These are phyloP conservation scores for Amanita subjunquillea DNA, from an alignment of 768 basidiomycete genomes.

Conservation along the genomic window DNA sequence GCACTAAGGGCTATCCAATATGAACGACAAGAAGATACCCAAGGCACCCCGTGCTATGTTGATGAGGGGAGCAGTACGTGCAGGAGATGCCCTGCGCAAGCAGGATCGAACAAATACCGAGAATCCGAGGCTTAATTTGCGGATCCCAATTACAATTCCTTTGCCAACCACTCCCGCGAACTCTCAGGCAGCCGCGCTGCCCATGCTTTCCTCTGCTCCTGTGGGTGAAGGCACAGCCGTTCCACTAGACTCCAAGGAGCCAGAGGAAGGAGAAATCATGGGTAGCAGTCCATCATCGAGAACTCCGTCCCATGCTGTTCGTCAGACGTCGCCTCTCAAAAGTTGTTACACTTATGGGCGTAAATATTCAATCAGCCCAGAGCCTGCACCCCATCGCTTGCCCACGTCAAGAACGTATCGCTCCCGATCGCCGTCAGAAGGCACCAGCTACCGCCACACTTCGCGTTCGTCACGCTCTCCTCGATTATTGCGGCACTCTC, in stretches of 20 bases:
- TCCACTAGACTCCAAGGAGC: slow-evolving; percentile 7
- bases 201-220: background rate
- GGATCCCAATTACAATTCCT: background rate
- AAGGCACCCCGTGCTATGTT: slow-evolving; percentile 14
- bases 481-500: background rate
- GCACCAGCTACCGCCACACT: no score
- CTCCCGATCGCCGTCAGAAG: background rate
- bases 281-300: background rate
- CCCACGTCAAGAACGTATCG: slow-evolving; percentile 4
- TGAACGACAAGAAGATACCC: slow-evolving; percentile 7
- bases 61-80: slow-evolving; percentile 1
- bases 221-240: slow-evolving; percentile 6
- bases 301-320: background rate
- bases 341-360: background rate
- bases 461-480: no score
- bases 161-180: background rate
- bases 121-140: background rate
- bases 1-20: background rate
- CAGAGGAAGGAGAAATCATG: slow-evolving; percentile 3
- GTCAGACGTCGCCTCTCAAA: background rate
- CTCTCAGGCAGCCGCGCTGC: background rate
- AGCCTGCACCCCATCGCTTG: background rate
- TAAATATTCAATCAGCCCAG: slow-evolving; percentile 4
- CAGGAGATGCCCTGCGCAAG: background rate
- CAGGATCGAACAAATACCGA: background rate